Base-by-base conservation (phyloP, 805 yeast species). In the Yamadazyma sp. region DNA sequence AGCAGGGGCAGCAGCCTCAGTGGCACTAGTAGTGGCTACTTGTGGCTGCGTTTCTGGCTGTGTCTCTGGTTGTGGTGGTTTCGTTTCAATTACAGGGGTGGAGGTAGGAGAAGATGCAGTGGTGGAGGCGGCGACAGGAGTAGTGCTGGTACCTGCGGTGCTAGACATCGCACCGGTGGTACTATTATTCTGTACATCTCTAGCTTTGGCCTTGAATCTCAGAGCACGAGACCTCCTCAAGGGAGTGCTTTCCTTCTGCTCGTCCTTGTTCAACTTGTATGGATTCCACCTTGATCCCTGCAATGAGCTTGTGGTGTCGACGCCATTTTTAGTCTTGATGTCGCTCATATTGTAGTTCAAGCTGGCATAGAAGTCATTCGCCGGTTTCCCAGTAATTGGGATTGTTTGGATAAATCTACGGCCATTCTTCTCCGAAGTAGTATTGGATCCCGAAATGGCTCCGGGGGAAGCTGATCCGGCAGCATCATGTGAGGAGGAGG, bases 391-490 rank as follows among this genome's bases (percentile, higher is more conserved):
- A 6, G 59, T 39, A 2, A 50, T 44, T 4, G 65, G 62, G 22
- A 60, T 59, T 3, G 70, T 63, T 44, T 62, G 68, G 48, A 63
- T 60, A 44, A 53, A 62, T 40, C 70, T 45, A 40, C 52, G 59
- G 23, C 59, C 46, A 7, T 52, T 55, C 19, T 49, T 53, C 35
- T 51, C 34, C 28, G 38, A 14, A 5, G 33, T 10, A 12, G 25
- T 16, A 15, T 15, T 12, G 17, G 28, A 23, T 11, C 21, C 48
- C 32, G 34, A 27, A 13, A n/a, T 24, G 37, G 37, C 14, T 6
- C 32, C 32, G 37, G 37, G 6, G 18, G 18, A n/a, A 13, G 32
- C 26, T 34, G 37, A 34, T 34, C 37, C 37, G 21, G 26, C 32
- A 6, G 25, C 19, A 17, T 52, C 57, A 15, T 53, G 54, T 7